Base-by-base conservation (phyloP, 305 asterid species). In the Fraxinus baroniana region DNA sequence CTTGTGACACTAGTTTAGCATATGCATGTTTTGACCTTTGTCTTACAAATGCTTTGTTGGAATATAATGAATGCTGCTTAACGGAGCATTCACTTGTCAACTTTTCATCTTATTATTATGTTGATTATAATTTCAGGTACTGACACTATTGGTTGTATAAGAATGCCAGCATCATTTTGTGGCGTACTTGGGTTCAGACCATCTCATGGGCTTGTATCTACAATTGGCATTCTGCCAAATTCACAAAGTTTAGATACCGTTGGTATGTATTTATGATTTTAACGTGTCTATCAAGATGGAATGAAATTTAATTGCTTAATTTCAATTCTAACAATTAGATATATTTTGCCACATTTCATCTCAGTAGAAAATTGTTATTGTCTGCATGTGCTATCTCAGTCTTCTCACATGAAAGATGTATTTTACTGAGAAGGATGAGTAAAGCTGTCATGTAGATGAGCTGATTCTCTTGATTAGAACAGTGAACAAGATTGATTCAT, bases 211-310 rank as follows among this genome's bases (percentile, higher is more conserved):
- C 52, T 84, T 64, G 90, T 91, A 76, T 89, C 97, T 81, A 78
- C 94, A 39, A 84, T 94, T 85, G 98, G 99, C 73, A 90, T 96
- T 71, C 83, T 87, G 76, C 98, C 98, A 80, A 94, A 86, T 85
- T 94, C 98, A 44, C 98, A 93, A 89, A 93, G 97, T 86, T 85
- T 96, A 79, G 98, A 94, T 78, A 86, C 97, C 84, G 87, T 96
- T 83, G 99, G 98, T 96, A 92, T 68, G 97, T 68, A 70, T 76
- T 83, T 66, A 52, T 83, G 78, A 20, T 57, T 36, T 78, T 36
- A 30, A 79, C 77, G 81, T 83, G 84, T 70, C 41, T 74, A 64
- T 62, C 37, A 26, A 57, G 44, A 79, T 70, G 39, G 41, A 70
- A 60, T 74, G 80, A 17, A 80, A 41, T 33, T n/a, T 77, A 41